These are phyloP conservation scores for Colletotrichum sidae DNA, from an alignment of 2,329 filamentous ascomycete genomes.

Conservation along the genomic window DNA sequence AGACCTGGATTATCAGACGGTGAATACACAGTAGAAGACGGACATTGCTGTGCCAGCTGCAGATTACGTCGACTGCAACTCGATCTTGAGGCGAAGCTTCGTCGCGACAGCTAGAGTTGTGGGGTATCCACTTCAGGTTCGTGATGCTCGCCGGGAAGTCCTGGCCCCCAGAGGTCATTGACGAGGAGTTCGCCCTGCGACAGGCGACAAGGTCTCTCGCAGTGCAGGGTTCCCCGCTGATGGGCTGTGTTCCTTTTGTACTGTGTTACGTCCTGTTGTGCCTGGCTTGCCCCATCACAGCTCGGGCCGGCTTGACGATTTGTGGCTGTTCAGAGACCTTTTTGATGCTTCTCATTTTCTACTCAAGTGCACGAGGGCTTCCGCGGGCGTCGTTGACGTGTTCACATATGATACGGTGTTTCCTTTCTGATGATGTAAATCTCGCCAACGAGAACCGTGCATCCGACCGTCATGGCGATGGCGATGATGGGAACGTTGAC, in stretches of 20 bases:
- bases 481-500: constrained; percentile 79
- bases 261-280: background rate
- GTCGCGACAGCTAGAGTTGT: no score
- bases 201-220: background rate
- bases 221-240: constrained; percentile 1
- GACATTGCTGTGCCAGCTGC: no score
- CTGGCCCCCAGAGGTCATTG: no score
- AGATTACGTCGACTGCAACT: no score
- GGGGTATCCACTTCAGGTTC: background rate
- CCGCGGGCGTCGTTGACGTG: background rate
- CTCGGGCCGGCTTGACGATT: background rate
- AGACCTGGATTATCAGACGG: background rate
- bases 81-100: background rate
- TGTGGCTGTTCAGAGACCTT: background rate
- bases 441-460: constrained; percentile 70
- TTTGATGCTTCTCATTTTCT: background rate
- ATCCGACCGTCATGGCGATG: constrained; percentile 74
- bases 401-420: constrained; percentile 47
- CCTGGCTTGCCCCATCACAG: background rate
- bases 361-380: background rate
- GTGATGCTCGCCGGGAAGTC: background rate
- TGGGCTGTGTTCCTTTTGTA: constrained; percentile 1
- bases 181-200: background rate
- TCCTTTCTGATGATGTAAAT: constrained; percentile 68
- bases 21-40: no score